Base-by-base conservation (phyloP, 495 filamentous ascomycete genomes). In the Talaromyces liani region DNA sequence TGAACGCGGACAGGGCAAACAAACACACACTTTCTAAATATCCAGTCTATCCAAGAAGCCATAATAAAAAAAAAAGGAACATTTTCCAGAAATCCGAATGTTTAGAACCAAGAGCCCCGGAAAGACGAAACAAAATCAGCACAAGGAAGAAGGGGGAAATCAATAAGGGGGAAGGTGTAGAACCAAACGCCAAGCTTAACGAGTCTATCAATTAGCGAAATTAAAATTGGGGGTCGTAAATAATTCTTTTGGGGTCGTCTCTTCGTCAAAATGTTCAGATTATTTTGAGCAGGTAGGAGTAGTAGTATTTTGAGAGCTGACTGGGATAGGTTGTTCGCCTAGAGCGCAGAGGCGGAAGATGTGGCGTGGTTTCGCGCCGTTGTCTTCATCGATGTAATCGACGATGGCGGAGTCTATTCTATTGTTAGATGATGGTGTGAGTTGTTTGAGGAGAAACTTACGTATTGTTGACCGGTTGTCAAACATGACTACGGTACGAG, bases 401-500 rank as follows among this genome's bases (percentile, higher is more conserved):
- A 84, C 79, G 54, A 82, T 79, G 6, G 79, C 81, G 1, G 81
- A 81, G 64, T 84, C 81, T 83, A 16, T 31, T 16, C 2, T 36
- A n/a, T 29, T 24, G 24, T 62, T 29, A 57, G 60, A 63, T 25
- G 18, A 39, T 4, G 34, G 14, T 14, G 12, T 2, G 34, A 0
- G 2, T 14, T 2, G 9, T 12, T 39, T 7, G 12, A 14, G 12
- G 9, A 10, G 14, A 41, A 41, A 78, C 83, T 70, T 76, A 85
- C 83, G 83, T 58, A 81, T 77, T 5, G 82, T 84, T 34, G 74
- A 77, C 34, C 84, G 79, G 64, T 85, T 85, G 73, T 96, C 92
- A 86, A 92, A 96, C 10, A 96, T 88, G 8, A 96, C 90, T 25
- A 96, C 92, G 2, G 91, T 94, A 41, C 84, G 83, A 10, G 85